Conservation (phyloP, 345 rosid genomes). For the Ceriops decandra region DNA sequence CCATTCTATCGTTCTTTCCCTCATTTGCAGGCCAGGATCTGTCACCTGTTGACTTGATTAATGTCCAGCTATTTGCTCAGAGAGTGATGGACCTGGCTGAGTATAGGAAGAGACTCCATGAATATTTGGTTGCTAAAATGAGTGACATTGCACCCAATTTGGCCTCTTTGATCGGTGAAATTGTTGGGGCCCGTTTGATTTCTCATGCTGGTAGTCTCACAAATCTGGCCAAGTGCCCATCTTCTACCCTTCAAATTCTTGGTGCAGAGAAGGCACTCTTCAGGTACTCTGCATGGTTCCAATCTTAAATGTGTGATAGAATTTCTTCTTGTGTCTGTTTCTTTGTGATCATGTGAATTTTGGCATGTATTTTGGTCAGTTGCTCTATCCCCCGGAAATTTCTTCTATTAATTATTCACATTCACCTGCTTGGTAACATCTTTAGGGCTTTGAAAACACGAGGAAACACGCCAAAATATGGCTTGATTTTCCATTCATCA, state of each 20-base stretch:
- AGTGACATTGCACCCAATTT: slow-evolving; percentile 91
- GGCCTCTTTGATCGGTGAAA: slow-evolving; percentile 87
- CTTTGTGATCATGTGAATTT: background rate
- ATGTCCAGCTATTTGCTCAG: slow-evolving; percentile 77
- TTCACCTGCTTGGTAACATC: slow-evolving; percentile 2
- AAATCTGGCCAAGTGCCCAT: slow-evolving; percentile 93
- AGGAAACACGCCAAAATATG: slow-evolving; percentile 96
- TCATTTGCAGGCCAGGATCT: slow-evolving; percentile 70
- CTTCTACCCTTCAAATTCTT: slow-evolving; percentile 97
- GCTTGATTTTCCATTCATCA: slow-evolving; percentile 89
- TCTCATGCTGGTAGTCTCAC: slow-evolving; percentile 99
- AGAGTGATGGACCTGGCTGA: slow-evolving; percentile 80
- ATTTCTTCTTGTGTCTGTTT: background rate
- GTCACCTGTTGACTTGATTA: slow-evolving; percentile 78
- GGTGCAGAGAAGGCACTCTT: slow-evolving; percentile 96
- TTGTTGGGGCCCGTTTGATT: slow-evolving; percentile 89
- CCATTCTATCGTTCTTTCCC: slow-evolving; percentile 8
- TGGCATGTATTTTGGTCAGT: too few relatives aligned
- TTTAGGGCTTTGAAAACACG: slow-evolving; percentile 85
- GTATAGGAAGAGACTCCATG: slow-evolving; percentile 82
- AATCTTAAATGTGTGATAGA: background rate
- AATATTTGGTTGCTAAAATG: slow-evolving; percentile 85
- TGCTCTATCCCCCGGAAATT: background rate
- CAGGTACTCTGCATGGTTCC: slow-evolving; percentile 46
- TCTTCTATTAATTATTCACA: background rate